These are phyloP conservation scores for Tylopilus rubrobrunneus DNA, from an alignment of 768 basidiomycete species.

Conservation along the genomic window DNA sequence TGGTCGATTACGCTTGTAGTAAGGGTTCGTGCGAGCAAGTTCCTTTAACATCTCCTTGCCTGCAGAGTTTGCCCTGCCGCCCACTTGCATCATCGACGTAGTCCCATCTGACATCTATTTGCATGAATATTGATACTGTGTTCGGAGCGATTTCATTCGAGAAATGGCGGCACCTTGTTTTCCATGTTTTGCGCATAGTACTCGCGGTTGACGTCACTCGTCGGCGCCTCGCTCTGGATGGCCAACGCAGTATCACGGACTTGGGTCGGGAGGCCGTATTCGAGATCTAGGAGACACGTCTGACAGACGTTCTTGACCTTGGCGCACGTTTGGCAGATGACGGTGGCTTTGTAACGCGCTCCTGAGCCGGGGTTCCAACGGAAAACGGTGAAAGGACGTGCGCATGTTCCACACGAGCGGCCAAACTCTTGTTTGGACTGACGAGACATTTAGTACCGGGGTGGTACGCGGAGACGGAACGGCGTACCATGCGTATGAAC, in stretches of 20 bases:
- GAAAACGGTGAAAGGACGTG: constrained; percentile 94
- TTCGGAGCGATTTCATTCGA: neutral
- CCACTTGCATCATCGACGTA: constrained; percentile 55
- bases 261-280: constrained; percentile 95
- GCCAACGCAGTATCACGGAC: constrained; percentile 94
- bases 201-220: constrained; percentile 95
- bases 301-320: constrained; percentile 97
- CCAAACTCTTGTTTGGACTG: constrained; percentile 99
- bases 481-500: constrained; percentile 87
- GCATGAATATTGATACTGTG: neutral
- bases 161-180: constrained; percentile 48
- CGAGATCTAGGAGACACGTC: constrained; percentile 94
- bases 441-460: constrained; percentile 37
- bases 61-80: constrained; percentile 63
- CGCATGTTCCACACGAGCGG: constrained; percentile 94
- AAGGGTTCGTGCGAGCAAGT: constrained; percentile 91
- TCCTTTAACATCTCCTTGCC: constrained; percentile 97
- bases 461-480: neutral
- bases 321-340: constrained; percentile 95
- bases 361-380: constrained; percentile 97
- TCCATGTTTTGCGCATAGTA: constrained; percentile 94
- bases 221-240: constrained; percentile 81
- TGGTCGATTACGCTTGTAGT: constrained; percentile 95
- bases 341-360: constrained; percentile 93
- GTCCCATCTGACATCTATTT: constrained; percentile 61